Conservation (phyloP, 805 yeast genomes). For the Candida khao-thaluensis region DNA sequence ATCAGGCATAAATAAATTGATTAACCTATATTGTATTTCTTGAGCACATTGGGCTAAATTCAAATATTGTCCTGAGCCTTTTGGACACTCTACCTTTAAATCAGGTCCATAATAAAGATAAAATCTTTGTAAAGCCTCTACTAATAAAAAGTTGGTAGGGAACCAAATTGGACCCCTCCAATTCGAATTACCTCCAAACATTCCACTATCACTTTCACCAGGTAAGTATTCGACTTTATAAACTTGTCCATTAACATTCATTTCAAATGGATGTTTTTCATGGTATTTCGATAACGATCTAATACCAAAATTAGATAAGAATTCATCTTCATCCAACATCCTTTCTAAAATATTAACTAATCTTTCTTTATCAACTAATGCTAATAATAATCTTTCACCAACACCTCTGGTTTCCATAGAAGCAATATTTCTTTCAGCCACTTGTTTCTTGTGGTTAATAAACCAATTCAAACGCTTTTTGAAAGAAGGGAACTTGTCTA, state of each 20-base stretch:
- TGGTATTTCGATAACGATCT: constrained; percentile 87
- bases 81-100: constrained; percentile 84
- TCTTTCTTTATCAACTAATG: constrained; percentile 80
- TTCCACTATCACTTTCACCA: constrained; percentile 88
- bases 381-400: constrained; percentile 75
- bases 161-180: constrained; percentile 99
- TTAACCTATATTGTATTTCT: constrained; percentile 81
- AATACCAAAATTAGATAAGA: constrained; percentile 79
- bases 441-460: constrained; percentile 60
- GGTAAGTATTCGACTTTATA: constrained; percentile 75
- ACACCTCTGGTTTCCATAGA: constrained; percentile 78
- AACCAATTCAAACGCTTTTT: constrained; percentile 85
- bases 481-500: constrained; percentile 77
- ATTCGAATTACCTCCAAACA: constrained; percentile 95
- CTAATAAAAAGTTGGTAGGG: constrained; percentile 82
- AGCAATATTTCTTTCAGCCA: constrained; percentile 82
- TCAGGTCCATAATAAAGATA: constrained; percentile 85
- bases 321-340: constrained; percentile 75
- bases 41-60: constrained; percentile 90
- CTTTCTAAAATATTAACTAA: constrained; percentile 69
- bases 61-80: constrained; percentile 71
- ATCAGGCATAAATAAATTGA: constrained; percentile 70
- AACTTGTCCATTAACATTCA: constrained; percentile 75
- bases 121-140: constrained; percentile 84
- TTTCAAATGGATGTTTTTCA: constrained; percentile 76